phyloP scores from a whole-genome alignment of 805 yeast genomes.

The Metschnikowia noctiluminum region DNA sequence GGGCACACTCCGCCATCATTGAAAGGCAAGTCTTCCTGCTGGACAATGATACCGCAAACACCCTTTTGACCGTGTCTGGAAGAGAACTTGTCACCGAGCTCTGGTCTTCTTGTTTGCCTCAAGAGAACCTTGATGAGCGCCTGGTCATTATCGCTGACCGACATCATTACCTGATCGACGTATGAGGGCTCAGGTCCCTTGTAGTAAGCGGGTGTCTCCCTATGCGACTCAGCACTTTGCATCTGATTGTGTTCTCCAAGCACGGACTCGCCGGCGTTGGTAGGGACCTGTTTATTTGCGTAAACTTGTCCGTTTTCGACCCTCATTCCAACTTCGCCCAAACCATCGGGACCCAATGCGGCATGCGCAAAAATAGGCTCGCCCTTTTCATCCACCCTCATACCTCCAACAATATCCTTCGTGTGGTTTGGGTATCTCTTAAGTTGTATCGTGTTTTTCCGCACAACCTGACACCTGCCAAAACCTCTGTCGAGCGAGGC shows the following conservation, averaged over 20 bases:
- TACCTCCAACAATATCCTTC: constrained; percentile 86
- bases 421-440: constrained; percentile 94
- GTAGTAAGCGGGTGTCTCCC: constrained; percentile 84
- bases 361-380: constrained; percentile 83
- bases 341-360: constrained; percentile 93
- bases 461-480: constrained; percentile 92
- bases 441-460: constrained; percentile 88
- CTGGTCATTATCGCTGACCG: constrained; percentile 97
- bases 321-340: constrained; percentile 96
- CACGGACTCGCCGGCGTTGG: constrained; percentile 97
- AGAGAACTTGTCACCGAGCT: constrained; percentile 98
- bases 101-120: constrained; percentile 98
- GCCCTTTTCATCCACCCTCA: constrained; percentile 94
- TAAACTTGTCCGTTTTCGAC: constrained; percentile 98
- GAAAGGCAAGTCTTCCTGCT: constrained; percentile 99
- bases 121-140: constrained; percentile 96
- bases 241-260: constrained; percentile 98
- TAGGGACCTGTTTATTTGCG: constrained; percentile 98
- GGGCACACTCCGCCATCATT: constrained; percentile 95
- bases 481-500: constrained; percentile 95
- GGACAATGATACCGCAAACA: constrained; percentile 97
- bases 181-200: constrained; percentile 98
- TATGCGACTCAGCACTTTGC: constrained; percentile 96
- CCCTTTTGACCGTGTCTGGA: constrained; percentile 99
- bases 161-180: constrained; percentile 93